Base-by-base conservation (phyloP, 129 eudicot species). In the Helichrysum umbraculigerum region DNA sequence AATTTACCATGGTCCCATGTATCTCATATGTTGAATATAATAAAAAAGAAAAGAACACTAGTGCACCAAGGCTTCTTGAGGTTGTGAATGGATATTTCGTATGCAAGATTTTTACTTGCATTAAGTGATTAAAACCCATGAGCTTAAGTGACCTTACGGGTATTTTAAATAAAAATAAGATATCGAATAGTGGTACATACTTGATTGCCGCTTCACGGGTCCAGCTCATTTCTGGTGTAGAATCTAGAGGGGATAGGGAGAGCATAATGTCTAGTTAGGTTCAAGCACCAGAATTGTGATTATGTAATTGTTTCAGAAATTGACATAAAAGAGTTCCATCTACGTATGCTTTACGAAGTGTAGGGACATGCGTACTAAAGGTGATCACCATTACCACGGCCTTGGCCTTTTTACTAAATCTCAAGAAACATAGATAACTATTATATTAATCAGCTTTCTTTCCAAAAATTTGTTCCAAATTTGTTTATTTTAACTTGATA, bases 141-240 rank as follows among this genome's bases (percentile, higher is more conserved):
- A 62, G 22, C 14, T 62, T 42, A 41, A 66, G 73, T 15, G 28
- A 67, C 58, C 3, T 76, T 66, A 66, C 9, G 6, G 51, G 44
- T 47, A 15, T 7, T 60, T 17, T 42, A 20, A 56, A 66, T 22
- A 15, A 29, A 44, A 16, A 66, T 4, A 67, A 73, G 70, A 57
- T 30, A 63, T 11, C 72, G 60, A 20, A 6, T 14, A 20, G 60
- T 35, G 73, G 4, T 17, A 79, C 99, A 39, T 89, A 95, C 99
- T 91, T 95, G 85, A 95, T 85, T 78, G 96, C 92, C 68, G 89
- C 91, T 88, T 91, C 99, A 22, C 83, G 88, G 1, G 96, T 91
- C 85, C 93, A 91, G 73, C 96, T 88, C 64, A 82, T 79, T 78
- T 91, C 96, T 54, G 90, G 89, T 69, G 84, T 79, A 8, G 96